Evolutionary conservation across 1,284 basidiomycete genomes (phyloP).

Genomic region (Tilletia setariae): DNA sequence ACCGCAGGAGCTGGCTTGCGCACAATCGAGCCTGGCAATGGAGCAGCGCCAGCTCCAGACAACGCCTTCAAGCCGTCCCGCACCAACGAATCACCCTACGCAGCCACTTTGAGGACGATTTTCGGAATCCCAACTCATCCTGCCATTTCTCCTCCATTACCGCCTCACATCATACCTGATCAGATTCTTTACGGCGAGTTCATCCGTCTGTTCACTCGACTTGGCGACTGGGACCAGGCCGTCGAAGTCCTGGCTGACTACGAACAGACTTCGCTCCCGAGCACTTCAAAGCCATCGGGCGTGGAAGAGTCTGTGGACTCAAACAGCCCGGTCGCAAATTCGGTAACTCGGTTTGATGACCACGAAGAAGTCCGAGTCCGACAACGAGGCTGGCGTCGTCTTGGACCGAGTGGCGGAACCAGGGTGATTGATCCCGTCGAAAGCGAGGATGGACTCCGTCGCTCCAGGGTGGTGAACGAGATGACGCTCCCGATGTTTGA

Average conservation of each 20-base stretch:
- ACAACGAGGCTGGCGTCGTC: too few species aligned
- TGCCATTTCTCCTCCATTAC: neutral
- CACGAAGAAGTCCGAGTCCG: neutral
- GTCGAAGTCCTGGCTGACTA: slow-evolving; percentile 11
- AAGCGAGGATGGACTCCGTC: too few species aligned
- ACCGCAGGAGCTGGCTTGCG: neutral
- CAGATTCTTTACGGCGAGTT: neutral
- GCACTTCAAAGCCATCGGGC: neutral
- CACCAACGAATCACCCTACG: neutral
- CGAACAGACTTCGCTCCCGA: neutral
- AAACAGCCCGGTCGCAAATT: too few species aligned
- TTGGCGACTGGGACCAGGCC: slow-evolving; percentile 13
- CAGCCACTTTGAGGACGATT: neutral
- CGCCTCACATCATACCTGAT: neutral
- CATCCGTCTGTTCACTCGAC: slow-evolving; percentile 2
- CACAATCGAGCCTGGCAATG: neutral
- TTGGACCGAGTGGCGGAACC: too few species aligned
- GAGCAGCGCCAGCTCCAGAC: neutral
- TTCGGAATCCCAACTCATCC: slow-evolving; percentile 8
- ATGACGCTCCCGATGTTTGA: slow-evolving; percentile 7
- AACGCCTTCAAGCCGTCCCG: neutral
- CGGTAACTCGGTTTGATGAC: too few species aligned
- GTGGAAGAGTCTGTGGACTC: neutral
- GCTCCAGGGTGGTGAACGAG: neutral
- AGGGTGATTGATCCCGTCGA: too few species aligned